A percentile compares a stretch with the other conserved stretches of the same genome.
These are phyloP conservation scores for Metschnikowia shivogae DNA, from an alignment of 805 yeast species.

Conservation along the genomic window DNA sequence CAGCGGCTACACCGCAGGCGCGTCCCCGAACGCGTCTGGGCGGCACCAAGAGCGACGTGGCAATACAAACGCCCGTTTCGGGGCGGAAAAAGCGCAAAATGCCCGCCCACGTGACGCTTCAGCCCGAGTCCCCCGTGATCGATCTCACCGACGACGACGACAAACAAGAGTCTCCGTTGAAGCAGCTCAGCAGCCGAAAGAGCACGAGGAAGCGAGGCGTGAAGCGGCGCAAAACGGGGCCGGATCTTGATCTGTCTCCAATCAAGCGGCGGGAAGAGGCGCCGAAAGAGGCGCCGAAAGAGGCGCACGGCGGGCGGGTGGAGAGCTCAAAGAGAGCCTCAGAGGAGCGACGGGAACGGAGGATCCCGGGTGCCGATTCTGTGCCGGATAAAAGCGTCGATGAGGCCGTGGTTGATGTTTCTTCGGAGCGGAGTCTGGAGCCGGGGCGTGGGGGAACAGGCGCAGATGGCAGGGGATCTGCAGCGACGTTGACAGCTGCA, in stretches of 20 bases:
- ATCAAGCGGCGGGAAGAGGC: background rate
- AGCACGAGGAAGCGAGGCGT: background rate
- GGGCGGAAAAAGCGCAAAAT: conserved; percentile 1
- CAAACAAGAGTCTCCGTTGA: conserved; percentile 8
- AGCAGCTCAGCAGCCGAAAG: background rate
- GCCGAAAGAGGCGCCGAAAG: no score
- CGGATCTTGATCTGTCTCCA: background rate
- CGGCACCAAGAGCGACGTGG: conserved; percentile 2
- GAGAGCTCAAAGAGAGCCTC: no score
- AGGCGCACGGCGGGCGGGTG: no score
- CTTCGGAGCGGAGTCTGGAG: no score
- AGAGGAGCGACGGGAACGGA: no score
- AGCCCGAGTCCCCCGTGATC: conserved; percentile 12
- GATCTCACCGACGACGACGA: conserved; percentile 14
- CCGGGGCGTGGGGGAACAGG: no score
- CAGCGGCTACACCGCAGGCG: background rate
- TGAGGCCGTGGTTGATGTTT: no score
- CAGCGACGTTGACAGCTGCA: no score
- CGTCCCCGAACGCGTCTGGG: conserved; percentile 15
- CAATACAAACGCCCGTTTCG: background rate
- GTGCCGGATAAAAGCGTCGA: no score
- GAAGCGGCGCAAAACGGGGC: background rate
- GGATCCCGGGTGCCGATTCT: no score
- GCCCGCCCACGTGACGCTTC: background rate
- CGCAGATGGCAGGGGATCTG: no score